phyloP scores from a whole-genome alignment of 306 rosid genomes.

The Medicago ruthenica region DNA sequence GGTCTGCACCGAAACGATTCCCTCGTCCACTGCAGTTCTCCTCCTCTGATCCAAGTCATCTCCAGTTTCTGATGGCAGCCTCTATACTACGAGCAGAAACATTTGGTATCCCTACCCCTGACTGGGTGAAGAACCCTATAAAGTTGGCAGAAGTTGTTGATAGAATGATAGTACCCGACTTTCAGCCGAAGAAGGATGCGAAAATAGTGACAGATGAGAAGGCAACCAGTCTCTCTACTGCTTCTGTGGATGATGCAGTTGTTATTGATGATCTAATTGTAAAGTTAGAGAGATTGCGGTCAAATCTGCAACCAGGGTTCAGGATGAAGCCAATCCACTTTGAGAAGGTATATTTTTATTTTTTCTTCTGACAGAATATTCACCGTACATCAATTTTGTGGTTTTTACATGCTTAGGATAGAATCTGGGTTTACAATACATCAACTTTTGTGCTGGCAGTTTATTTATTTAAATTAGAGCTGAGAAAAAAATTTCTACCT shows the following conservation, averaged over 20 bases:
- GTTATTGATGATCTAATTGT: conserved; percentile 72
- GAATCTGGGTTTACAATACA: neutral
- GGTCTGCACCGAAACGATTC: conserved; percentile 99
- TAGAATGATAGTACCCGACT: conserved; percentile 77
- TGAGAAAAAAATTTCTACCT: conserved; percentile 10
- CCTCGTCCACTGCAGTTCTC: conserved; percentile 90
- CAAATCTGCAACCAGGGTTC: conserved; percentile 66
- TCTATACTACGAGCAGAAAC: conserved; percentile 88
- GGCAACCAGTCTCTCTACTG: conserved; percentile 74
- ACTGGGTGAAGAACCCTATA: conserved; percentile 74
- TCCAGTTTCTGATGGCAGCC: conserved; percentile 81
- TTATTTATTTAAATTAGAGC: conserved; percentile 10
- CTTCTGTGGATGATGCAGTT: conserved; percentile 85
- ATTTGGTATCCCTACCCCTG: conserved; percentile 86
- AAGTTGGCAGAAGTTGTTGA: conserved; percentile 82
- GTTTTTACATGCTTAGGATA: conserved; percentile 23
- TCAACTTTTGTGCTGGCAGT: neutral
- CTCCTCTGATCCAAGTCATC: conserved; percentile 70
- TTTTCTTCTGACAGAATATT: conserved; percentile 2
- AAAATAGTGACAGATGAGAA: conserved; percentile 93
- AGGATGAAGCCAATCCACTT: conserved; percentile 97
- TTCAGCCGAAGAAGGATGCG: conserved; percentile 81
- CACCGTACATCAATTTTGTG: conserved; percentile 24
- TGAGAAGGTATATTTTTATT: conserved; percentile 69
- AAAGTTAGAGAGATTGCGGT: conserved; percentile 66